Evolutionary conservation across 1,139 yeast genomes (phyloP).

Genomic region (Diutina mesorugosa): DNA sequence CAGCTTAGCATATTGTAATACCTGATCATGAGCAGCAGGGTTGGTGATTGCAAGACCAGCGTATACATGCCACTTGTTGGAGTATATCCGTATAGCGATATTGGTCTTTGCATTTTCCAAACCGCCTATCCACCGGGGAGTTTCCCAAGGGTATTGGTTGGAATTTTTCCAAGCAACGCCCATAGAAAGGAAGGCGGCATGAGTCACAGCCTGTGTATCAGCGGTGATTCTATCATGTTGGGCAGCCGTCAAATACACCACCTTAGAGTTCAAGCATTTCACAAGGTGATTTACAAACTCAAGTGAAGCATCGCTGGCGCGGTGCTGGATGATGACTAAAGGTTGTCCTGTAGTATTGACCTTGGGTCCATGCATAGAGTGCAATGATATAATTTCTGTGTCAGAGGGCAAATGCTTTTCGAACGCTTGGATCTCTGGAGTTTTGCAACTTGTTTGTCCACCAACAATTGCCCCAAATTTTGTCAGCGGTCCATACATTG

Average conservation of each 20-base stretch:
- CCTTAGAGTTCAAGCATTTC: constrained; percentile 63
- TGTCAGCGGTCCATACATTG: constrained; percentile 72
- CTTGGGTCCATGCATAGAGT: constrained; percentile 89
- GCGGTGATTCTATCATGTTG: constrained; percentile 94
- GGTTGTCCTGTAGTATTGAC: constrained; percentile 90
- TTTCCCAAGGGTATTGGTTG: constrained; percentile 87
- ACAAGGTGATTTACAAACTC: constrained; percentile 52
- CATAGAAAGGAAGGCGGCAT: constrained; percentile 94
- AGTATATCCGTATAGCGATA: constrained; percentile 76
- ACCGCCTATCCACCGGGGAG: constrained; percentile 82
- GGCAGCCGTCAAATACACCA: constrained; percentile 65
- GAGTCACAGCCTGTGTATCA: constrained; percentile 97
- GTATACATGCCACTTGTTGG: constrained; percentile 96
- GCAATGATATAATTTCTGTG: constrained; percentile 73
- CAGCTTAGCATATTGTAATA: constrained; percentile 78
- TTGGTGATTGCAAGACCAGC: constrained; percentile 95
- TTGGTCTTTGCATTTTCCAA: constrained; percentile 92
- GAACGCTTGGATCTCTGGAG: constrained; percentile 80
- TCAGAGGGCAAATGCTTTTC: constrained; percentile 65
- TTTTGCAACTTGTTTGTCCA: constrained; percentile 96
- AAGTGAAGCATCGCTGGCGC: constrained; percentile 44
- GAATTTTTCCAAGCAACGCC: constrained; percentile 89
- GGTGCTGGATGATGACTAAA: constrained; percentile 68
- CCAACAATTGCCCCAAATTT: constrained; percentile 86
- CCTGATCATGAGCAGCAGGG: constrained; percentile 87